Evolutionary conservation across 2,329 filamentous ascomycete species (phyloP).

Genomic region (Myriosclerotinia curreyana): DNA sequence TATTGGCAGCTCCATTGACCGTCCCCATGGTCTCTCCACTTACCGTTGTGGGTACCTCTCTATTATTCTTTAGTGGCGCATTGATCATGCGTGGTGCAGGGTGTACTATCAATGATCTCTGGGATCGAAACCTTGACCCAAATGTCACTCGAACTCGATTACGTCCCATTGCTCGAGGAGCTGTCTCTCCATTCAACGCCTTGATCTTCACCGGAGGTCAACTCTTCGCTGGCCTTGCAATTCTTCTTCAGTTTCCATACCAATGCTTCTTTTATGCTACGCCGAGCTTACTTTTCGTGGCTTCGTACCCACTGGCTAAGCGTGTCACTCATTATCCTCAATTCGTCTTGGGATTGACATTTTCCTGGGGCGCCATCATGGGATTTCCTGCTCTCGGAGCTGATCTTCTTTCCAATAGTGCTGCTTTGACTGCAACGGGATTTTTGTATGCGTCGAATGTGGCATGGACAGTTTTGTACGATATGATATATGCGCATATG

Average conservation of each 20-base stretch:
- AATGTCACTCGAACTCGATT: constrained; percentile 72
- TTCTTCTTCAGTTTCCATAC: constrained; percentile 73
- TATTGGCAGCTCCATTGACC: constrained; percentile 71
- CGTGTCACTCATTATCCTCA: constrained; percentile 86
- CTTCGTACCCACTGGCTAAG: constrained; percentile 78
- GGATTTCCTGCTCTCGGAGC: constrained; percentile 81
- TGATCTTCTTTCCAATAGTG: constrained; percentile 62
- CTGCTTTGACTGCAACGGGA: constrained; percentile 63
- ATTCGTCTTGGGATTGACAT: constrained; percentile 76
- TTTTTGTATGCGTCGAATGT: constrained; percentile 75
- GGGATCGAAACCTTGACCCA: constrained; percentile 83
- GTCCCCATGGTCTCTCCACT: constrained; percentile 57
- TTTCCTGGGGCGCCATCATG: constrained; percentile 87
- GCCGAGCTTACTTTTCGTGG: constrained; percentile 71
- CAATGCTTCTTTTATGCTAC: constrained; percentile 74
- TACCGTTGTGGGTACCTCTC: constrained; percentile 60
- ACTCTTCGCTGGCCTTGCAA: constrained; percentile 67
- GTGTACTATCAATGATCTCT: constrained; percentile 87
- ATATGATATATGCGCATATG: constrained; percentile 94
- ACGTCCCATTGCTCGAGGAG: constrained; percentile 76
- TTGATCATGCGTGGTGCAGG: constrained; percentile 84
- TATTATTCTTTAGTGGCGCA: constrained; percentile 72
- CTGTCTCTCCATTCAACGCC: constrained; percentile 68
- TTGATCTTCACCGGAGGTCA: constrained; percentile 72
- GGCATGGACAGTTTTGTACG: constrained; percentile 84